Conservation (phyloP, 2,329 filamentous ascomycete species). For the Diaporthe australafricana region DNA sequence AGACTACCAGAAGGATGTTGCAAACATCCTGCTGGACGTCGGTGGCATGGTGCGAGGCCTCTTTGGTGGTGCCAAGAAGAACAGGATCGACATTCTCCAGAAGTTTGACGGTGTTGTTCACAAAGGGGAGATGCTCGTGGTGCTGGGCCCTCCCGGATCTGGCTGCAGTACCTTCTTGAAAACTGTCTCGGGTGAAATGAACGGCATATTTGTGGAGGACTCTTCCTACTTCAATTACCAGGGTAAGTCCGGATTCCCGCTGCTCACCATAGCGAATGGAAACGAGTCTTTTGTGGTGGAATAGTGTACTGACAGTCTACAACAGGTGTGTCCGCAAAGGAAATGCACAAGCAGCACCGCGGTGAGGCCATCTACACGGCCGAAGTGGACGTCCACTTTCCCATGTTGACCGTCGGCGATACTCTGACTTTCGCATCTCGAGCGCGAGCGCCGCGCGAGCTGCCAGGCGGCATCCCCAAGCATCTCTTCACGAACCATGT, state of each 20-base stretch:
- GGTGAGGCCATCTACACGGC: conserved; percentile 90
- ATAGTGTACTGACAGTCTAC: not conserved
- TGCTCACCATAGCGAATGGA: too few relatives aligned
- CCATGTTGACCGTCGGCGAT: conserved; percentile 80
- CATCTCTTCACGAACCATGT: conserved; percentile 70
- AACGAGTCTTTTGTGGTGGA: not conserved
- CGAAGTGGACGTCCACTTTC: conserved; percentile 86
- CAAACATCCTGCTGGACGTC: conserved; percentile 68
- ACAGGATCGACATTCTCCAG: conserved; percentile 75
- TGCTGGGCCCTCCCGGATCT: conserved; percentile 77
- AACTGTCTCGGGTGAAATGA: conserved; percentile 84
- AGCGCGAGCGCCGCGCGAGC: conserved; percentile 72
- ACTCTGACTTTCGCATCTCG: conserved; percentile 82
- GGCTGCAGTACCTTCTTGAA: conserved; percentile 89
- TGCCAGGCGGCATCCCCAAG: conserved; percentile 68
- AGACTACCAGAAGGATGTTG: conserved; percentile 77
- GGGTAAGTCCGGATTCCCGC: conserved; percentile 54
- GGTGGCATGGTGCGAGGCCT: conserved; percentile 58
- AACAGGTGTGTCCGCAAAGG: conserved; percentile 71
- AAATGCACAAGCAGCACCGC: conserved; percentile 83
- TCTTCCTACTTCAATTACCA: conserved; percentile 85
- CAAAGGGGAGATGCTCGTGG: conserved; percentile 80
- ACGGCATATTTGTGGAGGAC: conserved; percentile 80
- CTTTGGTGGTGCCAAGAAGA: conserved; percentile 60
- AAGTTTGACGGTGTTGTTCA: conserved; percentile 76